Evolutionary conservation across 805 yeast species (phyloP), one percentile per base, ranked within the genome.

Genomic region (Clavispora santaluciae): DNA sequence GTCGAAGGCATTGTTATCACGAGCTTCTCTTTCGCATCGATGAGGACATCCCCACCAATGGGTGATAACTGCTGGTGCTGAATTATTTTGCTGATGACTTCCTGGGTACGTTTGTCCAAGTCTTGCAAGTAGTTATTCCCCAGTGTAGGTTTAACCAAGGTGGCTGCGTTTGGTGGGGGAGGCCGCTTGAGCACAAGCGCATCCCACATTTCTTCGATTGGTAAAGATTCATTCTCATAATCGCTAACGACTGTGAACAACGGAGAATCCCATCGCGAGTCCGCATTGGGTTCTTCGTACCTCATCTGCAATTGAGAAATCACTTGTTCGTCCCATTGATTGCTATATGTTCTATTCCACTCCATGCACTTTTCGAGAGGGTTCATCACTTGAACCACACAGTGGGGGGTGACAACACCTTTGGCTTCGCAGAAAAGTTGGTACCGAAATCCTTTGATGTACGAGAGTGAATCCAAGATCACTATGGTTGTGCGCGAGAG

Each of bases 391-490:
- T 91, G 90, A 2, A 91, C 68, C 28, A 90, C 85, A 55, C 95
- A 84, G 48, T 86, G 83, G 2, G 93, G 81, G 1, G 97, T 89
- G 13, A 80, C 73, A 21, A 81, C 69, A 1, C 88, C 83, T 59
- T 90, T 91, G 28, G 96, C 90, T 60, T 93, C 99, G 61, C 97
- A 90, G 60, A 79, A 89, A 39, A 93, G 69, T 62, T 93, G 99
- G 63, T 93, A 93, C 45, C 99, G 70, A 60, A 90, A 89, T 0
- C 99, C 99, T 57, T 93, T 93, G 54, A 93, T 93, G 59, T 93
- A 93, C 30, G 86, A 81, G 53, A 89, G 69, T 1, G 93, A 78
- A 59, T 93, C 99, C 39, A 93, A 70, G 13, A 93, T 79, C 1
- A 93, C 97, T 22, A 93, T 72, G 16, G 77, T 81, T 22, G 74